Base-by-base conservation (phyloP, 495 filamentous ascomycete species). In the Penicillium taxi region DNA sequence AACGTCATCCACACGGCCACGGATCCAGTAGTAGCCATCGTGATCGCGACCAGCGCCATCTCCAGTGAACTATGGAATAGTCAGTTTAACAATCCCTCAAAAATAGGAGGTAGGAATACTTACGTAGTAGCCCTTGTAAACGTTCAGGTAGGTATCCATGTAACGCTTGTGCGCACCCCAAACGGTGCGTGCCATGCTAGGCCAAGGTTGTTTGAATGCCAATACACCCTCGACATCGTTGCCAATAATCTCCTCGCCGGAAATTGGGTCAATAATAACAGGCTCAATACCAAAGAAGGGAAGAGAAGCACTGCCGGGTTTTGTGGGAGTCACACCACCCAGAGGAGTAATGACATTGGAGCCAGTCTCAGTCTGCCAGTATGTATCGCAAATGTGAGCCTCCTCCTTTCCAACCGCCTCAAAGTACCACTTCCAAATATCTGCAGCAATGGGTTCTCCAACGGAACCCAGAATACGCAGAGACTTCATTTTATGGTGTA, bases 381-480 rank as follows among this genome's bases (percentile, higher is more conserved):
- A 99, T 29, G 91, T 99, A 58, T 99, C 93, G 26, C 93, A 82
- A 62, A 99, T 70, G 56, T 96, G 91, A 26, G 87, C 83, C 56
- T 90, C 82, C 63, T 89, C 83, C 64, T 86, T 93, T 52, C 91
- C 91, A 25, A 99, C 90, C 46, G 84, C 75, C 63, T 96, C 86
- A 55, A 86, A 89, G 68, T 99, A 99, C 91, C 91, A 99, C 65
- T 96, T 96, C 91, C 91, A 99, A 24, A 99, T 85, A 61, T 99
- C 91, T 13, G 91, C 88, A 21, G 91, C 91, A 55, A 99, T 99
- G 22, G 91, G 91, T 64, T 99, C 91, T 45, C 91, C 91, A 39
- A 99, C 91, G n/a, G 89, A 94, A 19, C 91, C 91, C 27, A 98
- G 71, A 12, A 96, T 77, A 55, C 91, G 75, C 41, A 98, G 74